A percentile compares a stretch with the other conserved stretches of the same genome.
These are phyloP conservation scores for Lathyrus tuberosus DNA, from an alignment of 306 rosid genomes.

Conservation along the genomic window DNA sequence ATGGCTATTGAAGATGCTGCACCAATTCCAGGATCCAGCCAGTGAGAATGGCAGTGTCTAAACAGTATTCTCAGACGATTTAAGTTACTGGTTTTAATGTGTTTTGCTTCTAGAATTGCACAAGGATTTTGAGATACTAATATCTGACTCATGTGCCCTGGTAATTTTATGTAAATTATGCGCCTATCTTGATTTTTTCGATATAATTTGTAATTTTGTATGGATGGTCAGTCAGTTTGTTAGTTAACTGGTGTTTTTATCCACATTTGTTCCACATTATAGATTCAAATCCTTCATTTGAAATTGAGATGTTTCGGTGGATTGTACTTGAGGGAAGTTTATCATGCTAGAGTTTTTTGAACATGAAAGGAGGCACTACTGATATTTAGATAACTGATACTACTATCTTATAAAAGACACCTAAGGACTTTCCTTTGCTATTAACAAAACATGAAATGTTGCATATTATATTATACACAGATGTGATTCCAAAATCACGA, in stretches of 20 bases:
- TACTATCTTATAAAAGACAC: neutral
- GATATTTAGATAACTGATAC: neutral
- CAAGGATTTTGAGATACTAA: constrained; percentile 23
- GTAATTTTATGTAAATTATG: constrained; percentile 38
- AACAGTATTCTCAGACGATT: constrained; percentile 10
- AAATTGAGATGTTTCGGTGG: neutral
- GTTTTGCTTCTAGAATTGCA: constrained; percentile 28
- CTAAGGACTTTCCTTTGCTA: neutral
- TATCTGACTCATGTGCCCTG: constrained; percentile 16
- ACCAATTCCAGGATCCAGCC: constrained; percentile 53
- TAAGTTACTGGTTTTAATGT: constrained; percentile 35
- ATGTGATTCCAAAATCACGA: too few species aligned
- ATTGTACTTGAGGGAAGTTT: neutral
- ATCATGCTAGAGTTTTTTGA: neutral
- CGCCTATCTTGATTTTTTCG: constrained; percentile 6
- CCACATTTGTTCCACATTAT: neutral
- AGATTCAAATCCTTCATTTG: constrained; percentile 4
- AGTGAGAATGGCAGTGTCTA: constrained; percentile 44
- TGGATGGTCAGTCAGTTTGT: constrained; percentile 25
- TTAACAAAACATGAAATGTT: neutral
- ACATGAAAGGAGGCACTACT: neutral
- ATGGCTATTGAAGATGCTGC: constrained; percentile 56
- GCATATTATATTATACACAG: neutral
- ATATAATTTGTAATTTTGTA: constrained; percentile 7
- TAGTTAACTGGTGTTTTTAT: constrained; percentile 14